Evolutionary conservation across 495 filamentous ascomycete species (phyloP).

Genomic region (Lentithecium fluviatile): DNA sequence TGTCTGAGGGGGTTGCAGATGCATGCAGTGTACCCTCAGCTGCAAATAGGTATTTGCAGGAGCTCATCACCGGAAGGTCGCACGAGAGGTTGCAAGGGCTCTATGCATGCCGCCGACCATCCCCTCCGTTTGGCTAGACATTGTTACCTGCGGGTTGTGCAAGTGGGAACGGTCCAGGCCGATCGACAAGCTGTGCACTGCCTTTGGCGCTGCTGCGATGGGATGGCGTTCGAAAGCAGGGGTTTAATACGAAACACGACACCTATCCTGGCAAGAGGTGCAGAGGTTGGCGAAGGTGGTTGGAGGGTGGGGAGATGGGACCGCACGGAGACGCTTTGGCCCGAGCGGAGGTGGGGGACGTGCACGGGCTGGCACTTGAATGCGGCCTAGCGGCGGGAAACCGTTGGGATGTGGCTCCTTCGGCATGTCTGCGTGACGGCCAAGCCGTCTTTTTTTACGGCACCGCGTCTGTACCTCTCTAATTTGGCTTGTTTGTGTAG

Average conservation of each 20-base stretch:
- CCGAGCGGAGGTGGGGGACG: neutral
- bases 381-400: too few species aligned
- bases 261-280: conserved; percentile 16
- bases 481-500: too few species aligned
- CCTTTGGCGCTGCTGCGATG: conserved; percentile 4
- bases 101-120: neutral
- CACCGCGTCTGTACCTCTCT: too few species aligned
- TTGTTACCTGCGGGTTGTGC: conserved; percentile 1
- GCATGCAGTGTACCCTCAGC: conserved; percentile 6
- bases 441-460: too few species aligned
- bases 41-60: conserved; percentile 20
- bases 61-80: conserved; percentile 16
- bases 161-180: neutral
- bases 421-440: too few species aligned
- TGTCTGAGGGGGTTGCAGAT: conserved; percentile 22
- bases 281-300: conserved; percentile 9
- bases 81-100: conserved; percentile 15
- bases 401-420: too few species aligned
- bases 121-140: conserved; percentile 12
- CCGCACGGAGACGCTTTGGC: neutral
- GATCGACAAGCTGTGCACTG: neutral
- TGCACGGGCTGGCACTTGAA: too few species aligned
- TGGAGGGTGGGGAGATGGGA: conserved; percentile 1
- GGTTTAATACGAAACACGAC: conserved; percentile 33
- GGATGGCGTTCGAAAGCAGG: conserved; percentile 12